phyloP scores from a whole-genome alignment of 352 stramenopile species.

The Globisporangium takayamanum region DNA sequence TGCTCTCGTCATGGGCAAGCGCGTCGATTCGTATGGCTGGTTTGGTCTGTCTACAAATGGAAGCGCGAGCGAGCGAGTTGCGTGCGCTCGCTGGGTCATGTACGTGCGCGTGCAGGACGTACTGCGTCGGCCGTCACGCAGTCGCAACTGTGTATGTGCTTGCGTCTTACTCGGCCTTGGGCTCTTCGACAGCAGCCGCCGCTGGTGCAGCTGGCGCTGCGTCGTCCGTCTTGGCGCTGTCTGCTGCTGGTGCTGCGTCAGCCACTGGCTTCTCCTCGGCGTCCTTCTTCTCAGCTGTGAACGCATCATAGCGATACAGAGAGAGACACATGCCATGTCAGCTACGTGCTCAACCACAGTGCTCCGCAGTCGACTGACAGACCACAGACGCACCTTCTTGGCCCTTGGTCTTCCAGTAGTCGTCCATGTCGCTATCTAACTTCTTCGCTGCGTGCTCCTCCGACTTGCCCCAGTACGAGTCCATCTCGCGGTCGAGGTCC shows the following conservation, averaged over 20 bases:
- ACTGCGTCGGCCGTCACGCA: too few species aligned
- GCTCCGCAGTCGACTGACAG: neutral
- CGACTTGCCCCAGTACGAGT: constrained; percentile 85
- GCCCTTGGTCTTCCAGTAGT: constrained; percentile 86
- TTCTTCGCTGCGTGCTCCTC: constrained; percentile 81
- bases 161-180: too few species aligned
- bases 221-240: too few species aligned
- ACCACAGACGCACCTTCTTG: constrained; percentile 17
- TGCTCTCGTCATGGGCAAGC: too few species aligned
- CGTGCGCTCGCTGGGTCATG: too few species aligned
- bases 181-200: too few species aligned
- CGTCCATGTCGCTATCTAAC: constrained; percentile 79
- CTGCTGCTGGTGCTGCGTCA: neutral
- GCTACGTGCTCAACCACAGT: neutral
- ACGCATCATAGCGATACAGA: neutral
- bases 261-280: constrained; percentile 3
- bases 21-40: too few species aligned
- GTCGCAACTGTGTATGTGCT: too few species aligned
- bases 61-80: too few species aligned
- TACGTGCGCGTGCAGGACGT: too few species aligned
- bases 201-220: too few species aligned
- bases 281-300: neutral
- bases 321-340: neutral
- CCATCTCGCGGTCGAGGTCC: constrained; percentile 81
- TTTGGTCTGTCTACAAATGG: too few species aligned